Conservation (phyloP, 345 rosid genomes). For the Eutrema japonicum region DNA sequence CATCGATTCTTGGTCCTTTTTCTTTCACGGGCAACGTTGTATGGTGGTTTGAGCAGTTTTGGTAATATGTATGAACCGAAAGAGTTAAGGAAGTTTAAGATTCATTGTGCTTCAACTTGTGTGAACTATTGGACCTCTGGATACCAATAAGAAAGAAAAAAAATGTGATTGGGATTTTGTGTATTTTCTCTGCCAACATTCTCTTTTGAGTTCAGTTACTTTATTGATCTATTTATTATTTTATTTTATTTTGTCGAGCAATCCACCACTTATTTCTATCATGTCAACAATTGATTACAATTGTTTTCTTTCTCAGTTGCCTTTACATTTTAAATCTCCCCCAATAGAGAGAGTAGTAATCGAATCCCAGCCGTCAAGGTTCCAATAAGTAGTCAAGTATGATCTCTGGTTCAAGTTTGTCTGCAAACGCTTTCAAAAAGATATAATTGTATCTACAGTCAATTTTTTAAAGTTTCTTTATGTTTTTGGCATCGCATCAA, state of each 20-base stretch:
- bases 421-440: no score
- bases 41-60: conserved; percentile 44
- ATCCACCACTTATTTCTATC: no score
- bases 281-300: no score
- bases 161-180: conserved; percentile 23
- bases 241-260: no score
- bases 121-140: conserved; percentile 32
- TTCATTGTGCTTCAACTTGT: conserved; percentile 20
- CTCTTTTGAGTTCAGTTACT: background rate
- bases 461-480: no score
- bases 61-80: conserved; percentile 28
- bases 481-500: no score
- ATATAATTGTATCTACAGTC: no score
- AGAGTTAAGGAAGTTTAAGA: conserved; percentile 15
- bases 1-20: conserved; percentile 26
- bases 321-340: background rate
- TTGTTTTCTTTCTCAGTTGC: background rate
- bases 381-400: background rate
- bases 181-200: conserved; percentile 4
- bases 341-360: background rate
- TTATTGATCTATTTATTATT: background rate
- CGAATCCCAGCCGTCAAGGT: background rate
- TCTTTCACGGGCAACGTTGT: conserved; percentile 30
- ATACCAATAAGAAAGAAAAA: conserved; percentile 36
- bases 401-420: background rate